Base-by-base conservation (phyloP, 495 filamentous ascomycete genomes). In the Penicillium ucsense region DNA sequence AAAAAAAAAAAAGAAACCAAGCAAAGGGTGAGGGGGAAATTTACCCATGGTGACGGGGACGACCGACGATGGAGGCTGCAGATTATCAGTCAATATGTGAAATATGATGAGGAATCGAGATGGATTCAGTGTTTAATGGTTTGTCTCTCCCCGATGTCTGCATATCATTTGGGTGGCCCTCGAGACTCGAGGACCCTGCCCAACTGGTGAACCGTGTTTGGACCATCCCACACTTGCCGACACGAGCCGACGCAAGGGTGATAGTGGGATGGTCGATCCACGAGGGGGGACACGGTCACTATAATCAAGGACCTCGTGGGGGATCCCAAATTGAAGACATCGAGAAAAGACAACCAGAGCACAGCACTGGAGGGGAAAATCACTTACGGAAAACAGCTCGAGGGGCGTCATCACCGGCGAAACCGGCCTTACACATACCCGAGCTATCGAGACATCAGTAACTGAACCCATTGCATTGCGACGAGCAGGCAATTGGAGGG, bases 371-470 rank as follows among this genome's bases (percentile, higher is more conserved):
- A 20, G 20, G 20, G 20, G 20, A 2, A 20, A 20, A 20, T 20
- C 20, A 96, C 92, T 95, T 87, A 98, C 92, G 92, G 84, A 98
- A 98, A 66, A 98, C 92, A 74, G 92, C 92, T 78, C 92, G 82
- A 62, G 92, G 92, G 75, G 92, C 92, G 89, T 98, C 92, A 69
- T 98, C 92, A 90, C 92, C 92, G 78, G 92, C 92, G 77, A 98
- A 98, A 88, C 92, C 92, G 86, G 92, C 92, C 81, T 98, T 98
- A 78, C 92, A 98, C 92, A 98, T 98, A 83, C 92, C 92, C 73
- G 92, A 98, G 81, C 92, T 98, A 71, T 30, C 64, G 53, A 57
- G 47, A 49, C 61, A 72, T 85, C 67, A 84, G 83, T 67, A 57
- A 62, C 48, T 38, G 47, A 39, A 20, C 37, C 49, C 20, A 20